A percentile compares a stretch with the other conserved stretches of the same genome.
These are phyloP conservation scores for Sarcocystis neurona DNA, from an alignment of 169 alveolate genomes.

Conservation along the genomic window DNA sequence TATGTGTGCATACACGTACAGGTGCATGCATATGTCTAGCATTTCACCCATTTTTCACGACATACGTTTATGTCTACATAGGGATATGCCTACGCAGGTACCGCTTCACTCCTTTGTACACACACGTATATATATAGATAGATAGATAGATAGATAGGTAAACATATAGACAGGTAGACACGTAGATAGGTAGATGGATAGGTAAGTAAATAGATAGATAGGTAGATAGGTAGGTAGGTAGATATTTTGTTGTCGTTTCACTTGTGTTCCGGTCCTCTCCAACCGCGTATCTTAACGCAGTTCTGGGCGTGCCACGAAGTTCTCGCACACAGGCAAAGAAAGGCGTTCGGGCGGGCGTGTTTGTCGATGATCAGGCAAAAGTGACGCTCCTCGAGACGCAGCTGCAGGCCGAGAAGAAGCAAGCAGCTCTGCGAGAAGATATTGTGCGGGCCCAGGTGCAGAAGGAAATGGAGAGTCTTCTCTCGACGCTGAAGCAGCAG, in stretches of 20 bases:
- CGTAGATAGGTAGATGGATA: too few relatives aligned
- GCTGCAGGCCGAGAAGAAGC: conserved; percentile 41
- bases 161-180: too few relatives aligned
- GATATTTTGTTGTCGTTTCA: background rate
- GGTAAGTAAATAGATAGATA: background rate
- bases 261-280: background rate
- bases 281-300: background rate
- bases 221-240: background rate
- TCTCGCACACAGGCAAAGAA: background rate
- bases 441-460: conserved; percentile 33
- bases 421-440: conserved; percentile 44
- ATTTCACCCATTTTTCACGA: too few relatives aligned
- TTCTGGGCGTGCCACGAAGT: background rate
- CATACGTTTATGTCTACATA: too few relatives aligned
- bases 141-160: too few relatives aligned
- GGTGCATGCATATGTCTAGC: too few relatives aligned
- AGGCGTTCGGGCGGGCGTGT: background rate
- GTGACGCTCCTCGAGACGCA: conserved; percentile 52
- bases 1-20: too few relatives aligned
- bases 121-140: too few relatives aligned
- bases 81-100: too few relatives aligned
- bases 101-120: too few relatives aligned
- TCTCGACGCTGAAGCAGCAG: conserved; percentile 33
- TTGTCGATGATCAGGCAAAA: background rate
- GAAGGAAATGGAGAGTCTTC: conserved; percentile 27